A percentile compares a stretch with the other conserved stretches of the same genome.
phyloP scores from a whole-genome alignment of 495 filamentous ascomycete species.

The Opeltia flavorubescens region DNA sequence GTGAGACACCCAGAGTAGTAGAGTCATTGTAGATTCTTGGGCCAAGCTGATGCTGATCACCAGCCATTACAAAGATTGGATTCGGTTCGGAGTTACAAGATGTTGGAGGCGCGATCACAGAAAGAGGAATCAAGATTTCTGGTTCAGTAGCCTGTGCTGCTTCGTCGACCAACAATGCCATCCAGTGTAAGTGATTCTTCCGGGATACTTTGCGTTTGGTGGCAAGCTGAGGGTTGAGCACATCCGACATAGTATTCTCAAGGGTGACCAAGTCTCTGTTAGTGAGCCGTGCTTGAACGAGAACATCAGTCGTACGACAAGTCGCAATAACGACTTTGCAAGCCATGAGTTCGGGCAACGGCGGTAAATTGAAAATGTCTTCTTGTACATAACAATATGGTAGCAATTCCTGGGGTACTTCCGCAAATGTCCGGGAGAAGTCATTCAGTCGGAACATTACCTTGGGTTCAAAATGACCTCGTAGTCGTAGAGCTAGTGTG shows the following conservation, averaged over 20 bases:
- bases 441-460: conserved; percentile 36
- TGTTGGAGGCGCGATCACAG: conserved; percentile 34
- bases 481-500: conserved; percentile 33
- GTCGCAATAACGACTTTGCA: conserved; percentile 36
- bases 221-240: background rate
- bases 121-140: conserved; percentile 33
- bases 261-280: conserved; percentile 27
- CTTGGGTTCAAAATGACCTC: conserved; percentile 21
- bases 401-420: conserved; percentile 31
- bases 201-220: background rate
- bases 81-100: conserved; percentile 9
- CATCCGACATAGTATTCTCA: conserved; percentile 2
- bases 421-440: conserved; percentile 30
- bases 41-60: conserved; percentile 40
- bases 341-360: conserved; percentile 34
- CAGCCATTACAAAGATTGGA: conserved; percentile 39
- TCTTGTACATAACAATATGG: conserved; percentile 33
- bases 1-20: conserved; percentile 28
- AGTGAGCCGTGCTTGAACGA: conserved; percentile 33
- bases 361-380: conserved; percentile 32
- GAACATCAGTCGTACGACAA: conserved; percentile 34
- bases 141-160: conserved; percentile 44
- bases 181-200: conserved; percentile 31
- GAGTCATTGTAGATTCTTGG: conserved; percentile 29
- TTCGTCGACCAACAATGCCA: conserved; percentile 40